Conservation (phyloP, 768 basidiomycete species). For the Erythrobasidium yunnanense region DNA sequence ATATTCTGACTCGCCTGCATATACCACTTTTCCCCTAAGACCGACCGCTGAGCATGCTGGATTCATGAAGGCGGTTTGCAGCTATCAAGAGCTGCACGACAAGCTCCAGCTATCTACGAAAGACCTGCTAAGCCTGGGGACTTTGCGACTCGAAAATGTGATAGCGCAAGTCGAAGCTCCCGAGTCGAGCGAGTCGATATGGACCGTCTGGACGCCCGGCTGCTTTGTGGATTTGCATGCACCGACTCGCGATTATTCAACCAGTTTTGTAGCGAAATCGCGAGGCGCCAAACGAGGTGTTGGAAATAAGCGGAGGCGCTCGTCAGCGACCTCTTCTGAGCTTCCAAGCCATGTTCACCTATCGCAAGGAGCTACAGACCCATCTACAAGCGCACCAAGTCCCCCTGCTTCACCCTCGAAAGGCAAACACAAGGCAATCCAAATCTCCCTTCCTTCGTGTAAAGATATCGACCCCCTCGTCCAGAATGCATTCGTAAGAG, state of each 20-base stretch:
- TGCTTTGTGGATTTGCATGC: neutral
- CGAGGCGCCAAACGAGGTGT: no score
- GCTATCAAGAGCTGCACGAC: neutral
- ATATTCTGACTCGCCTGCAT: no score
- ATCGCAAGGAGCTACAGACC: neutral
- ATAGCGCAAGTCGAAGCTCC: no score
- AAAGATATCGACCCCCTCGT: slow-evolving; percentile 10
- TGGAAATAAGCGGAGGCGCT: no score
- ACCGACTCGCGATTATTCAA: no score
- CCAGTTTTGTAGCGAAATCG: no score
- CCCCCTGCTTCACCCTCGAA: neutral
- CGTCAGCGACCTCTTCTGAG: no score
- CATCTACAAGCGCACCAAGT: neutral
- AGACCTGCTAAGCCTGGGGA: neutral
- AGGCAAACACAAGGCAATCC: neutral
- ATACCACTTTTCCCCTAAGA: no score
- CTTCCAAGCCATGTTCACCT: no score
- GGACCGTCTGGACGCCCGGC: neutral
- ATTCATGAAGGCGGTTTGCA: neutral
- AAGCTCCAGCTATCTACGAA: neutral
- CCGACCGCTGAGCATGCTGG: neutral
- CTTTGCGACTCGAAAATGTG: neutral
- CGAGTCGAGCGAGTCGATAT: no score
- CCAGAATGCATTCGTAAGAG: neutral
- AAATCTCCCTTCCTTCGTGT: neutral